Evolutionary conservation across 345 rosid species (phyloP).

Genomic region (Lenwebbia sp.): DNA sequence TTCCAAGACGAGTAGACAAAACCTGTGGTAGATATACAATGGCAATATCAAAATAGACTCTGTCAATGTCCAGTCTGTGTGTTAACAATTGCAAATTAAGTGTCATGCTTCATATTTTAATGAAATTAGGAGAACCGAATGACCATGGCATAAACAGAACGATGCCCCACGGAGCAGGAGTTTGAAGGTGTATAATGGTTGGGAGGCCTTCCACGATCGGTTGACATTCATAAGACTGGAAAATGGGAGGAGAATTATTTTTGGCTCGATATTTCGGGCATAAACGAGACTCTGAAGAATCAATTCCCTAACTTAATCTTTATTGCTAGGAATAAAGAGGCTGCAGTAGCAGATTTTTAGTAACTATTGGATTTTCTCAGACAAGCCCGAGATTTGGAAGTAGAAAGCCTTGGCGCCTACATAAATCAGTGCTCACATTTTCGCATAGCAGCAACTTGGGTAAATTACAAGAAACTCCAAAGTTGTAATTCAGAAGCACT

Average conservation of each 20-base stretch:
- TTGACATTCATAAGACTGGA: background rate
- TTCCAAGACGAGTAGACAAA: conserved; percentile 67
- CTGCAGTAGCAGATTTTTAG: background rate
- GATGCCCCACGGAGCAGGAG: background rate
- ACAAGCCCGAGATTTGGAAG: background rate
- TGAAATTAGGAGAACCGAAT: background rate
- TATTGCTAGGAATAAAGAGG: background rate
- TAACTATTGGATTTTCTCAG: background rate
- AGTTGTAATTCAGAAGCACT: background rate
- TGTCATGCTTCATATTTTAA: background rate
- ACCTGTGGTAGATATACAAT: conserved; percentile 28
- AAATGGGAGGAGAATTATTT: background rate
- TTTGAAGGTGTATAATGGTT: background rate
- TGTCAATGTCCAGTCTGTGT: background rate
- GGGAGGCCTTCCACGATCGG: background rate
- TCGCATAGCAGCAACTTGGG: background rate
- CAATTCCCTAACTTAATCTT: background rate
- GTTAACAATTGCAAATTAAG: background rate
- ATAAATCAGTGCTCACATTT: background rate
- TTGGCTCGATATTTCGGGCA: background rate
- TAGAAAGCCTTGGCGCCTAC: background rate
- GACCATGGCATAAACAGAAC: background rate
- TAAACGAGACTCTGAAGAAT: background rate
- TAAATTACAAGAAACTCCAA: background rate
- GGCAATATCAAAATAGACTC: background rate